A percentile compares a stretch with the other conserved stretches of the same genome.
phyloP scores from a whole-genome alignment of 768 basidiomycete species.

The Nidularia sp. region DNA sequence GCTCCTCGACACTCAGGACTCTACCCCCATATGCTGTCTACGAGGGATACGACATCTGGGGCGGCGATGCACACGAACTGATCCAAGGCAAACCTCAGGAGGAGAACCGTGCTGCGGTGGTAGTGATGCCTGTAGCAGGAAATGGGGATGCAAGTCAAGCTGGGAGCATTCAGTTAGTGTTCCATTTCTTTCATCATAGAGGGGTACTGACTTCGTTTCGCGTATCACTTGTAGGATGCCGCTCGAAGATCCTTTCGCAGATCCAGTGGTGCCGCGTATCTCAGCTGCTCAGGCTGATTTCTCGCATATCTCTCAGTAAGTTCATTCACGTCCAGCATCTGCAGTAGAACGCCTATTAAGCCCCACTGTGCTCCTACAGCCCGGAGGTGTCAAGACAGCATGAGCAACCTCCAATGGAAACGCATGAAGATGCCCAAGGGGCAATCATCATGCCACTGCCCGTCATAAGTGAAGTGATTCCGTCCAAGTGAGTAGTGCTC shows the following conservation, averaged over 20 bases:
- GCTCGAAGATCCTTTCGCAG: conserved; percentile 25
- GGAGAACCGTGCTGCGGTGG: not conserved
- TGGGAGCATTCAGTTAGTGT: not conserved
- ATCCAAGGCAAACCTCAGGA: not conserved
- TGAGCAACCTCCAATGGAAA: conserved; percentile 13
- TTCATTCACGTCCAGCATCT: conserved; percentile 1
- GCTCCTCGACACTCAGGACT: not conserved
- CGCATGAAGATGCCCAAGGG: conserved; percentile 17
- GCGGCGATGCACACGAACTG: not conserved
- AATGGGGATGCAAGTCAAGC: not conserved
- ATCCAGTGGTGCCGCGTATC: conserved; percentile 24
- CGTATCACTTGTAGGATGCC: conserved; percentile 5
- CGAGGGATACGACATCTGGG: not conserved
- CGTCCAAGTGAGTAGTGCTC: conserved; percentile 20
- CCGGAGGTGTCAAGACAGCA: conserved; percentile 12
- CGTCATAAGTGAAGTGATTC: conserved; percentile 33
- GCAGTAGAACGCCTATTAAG: not conserved
- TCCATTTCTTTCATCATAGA: too few relatives aligned
- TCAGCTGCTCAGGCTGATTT: conserved; percentile 13
- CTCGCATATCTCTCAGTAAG: conserved; percentile 26
- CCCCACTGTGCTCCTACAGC: conserved; percentile 6
- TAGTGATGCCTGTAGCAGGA: not conserved
- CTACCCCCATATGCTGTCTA: not conserved
- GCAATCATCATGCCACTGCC: conserved; percentile 39
- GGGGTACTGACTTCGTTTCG: not conserved